phyloP scores from a whole-genome alignment of 305 asterid species.

The Fraxinus sp. region DNA sequence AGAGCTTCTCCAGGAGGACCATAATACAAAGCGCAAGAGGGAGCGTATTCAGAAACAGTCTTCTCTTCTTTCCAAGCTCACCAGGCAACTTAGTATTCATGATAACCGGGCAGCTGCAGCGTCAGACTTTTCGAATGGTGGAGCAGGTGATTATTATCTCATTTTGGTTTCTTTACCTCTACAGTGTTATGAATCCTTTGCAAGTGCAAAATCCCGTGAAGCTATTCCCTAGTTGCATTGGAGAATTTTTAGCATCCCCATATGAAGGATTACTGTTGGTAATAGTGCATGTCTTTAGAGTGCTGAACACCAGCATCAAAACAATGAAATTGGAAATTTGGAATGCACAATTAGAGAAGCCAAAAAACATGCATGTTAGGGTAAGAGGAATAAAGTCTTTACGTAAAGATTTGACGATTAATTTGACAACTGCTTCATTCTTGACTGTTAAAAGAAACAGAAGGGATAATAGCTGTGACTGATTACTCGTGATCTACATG shows the following conservation, averaged over 20 bases:
- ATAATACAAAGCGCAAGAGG: slow-evolving; percentile 77
- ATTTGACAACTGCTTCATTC: not conserved
- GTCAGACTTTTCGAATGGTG: slow-evolving; percentile 63
- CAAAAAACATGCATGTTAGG: not conserved
- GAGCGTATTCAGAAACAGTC: slow-evolving; percentile 87
- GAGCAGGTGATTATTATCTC: slow-evolving; percentile 53
- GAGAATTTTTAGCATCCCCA: not conserved
- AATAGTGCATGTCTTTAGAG: not conserved
- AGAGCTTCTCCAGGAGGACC: slow-evolving; percentile 97
- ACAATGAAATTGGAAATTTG: not conserved
- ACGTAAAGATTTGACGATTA: not conserved
- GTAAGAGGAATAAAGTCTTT: not conserved
- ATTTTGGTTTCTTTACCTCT: not conserved
- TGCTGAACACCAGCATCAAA: not conserved
- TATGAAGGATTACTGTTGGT: not conserved
- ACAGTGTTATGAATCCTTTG: not conserved
- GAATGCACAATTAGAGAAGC: not conserved
- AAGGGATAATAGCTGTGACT: not conserved
- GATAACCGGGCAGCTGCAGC: slow-evolving; percentile 93
- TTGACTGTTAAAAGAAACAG: not conserved
- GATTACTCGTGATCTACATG: not conserved
- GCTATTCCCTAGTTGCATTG: not conserved
- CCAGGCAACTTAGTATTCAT: slow-evolving; percentile 82
- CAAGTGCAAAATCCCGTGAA: not conserved
- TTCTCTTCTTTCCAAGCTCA: slow-evolving; percentile 87